Evolutionary conservation across 345 rosid genomes (phyloP), one percentile per base, ranked within the genome.

Genomic region (Atalantia buxifolia): DNA sequence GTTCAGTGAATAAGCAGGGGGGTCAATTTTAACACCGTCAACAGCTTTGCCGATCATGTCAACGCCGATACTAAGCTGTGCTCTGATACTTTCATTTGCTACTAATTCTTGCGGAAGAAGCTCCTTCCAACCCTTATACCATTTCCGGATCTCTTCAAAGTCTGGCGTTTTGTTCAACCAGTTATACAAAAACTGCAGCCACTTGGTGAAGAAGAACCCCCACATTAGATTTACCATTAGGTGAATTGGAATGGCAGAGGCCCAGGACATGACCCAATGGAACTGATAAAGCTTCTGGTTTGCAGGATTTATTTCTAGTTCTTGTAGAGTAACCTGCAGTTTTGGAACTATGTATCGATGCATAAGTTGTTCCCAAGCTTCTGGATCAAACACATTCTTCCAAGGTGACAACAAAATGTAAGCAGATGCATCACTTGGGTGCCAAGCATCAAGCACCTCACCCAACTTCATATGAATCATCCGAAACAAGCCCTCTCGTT

Each of bases 301-400:
- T 75, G 90, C 90, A 2, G 57, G 57, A 18, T 16, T 53, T 53
- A 53, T 53, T 53, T 53, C 57, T 16, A 53, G 88, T 86, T 92
- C 97, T 68, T 87, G 93, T 71, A 95, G 70, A 24, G 95, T 94
- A 75, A 84, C 81, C 88, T 92, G 94, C 88, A 95, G 86, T 82
- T 95, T 93, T n/a, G 98, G 98, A 77, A 91, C 88, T n/a, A 95
- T 93, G 82, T 87, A 92, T 75, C 92, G 86, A 4, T 94, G 87
- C 98, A 93, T 93, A 31, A 92, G 92, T 75, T 81, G 88, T 67
- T 95, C 98, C 99, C 99, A 95, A 74, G 91, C 92, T 45, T 81
- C 83, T 48, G 93, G 80, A 86, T 92, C 99, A 74, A 95, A 95
- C 48, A 93, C 94, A 7, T 92, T 87, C 84, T 90, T 95, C 99